phyloP scores from a whole-genome alignment of 192 early-diverging fungal genomes.

The Dissophora ornata region DNA sequence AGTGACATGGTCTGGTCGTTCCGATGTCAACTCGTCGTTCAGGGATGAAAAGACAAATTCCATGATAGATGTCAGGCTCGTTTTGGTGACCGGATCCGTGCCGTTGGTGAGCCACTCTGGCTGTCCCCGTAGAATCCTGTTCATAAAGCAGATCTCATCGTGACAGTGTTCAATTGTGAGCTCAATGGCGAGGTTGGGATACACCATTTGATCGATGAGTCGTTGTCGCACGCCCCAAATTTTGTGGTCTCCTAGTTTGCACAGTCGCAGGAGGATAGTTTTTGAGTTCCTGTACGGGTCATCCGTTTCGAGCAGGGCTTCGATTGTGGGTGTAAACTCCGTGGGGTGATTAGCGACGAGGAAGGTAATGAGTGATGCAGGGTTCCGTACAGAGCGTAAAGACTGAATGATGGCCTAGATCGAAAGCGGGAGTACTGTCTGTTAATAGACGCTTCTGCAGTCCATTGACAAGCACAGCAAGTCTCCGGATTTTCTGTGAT shows the following conservation, averaged over 20 bases:
- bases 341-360: conserved; percentile 37
- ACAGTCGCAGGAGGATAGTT: conserved; percentile 29
- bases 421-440: neutral
- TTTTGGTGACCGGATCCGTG: conserved; percentile 30
- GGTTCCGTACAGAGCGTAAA: conserved; percentile 17
- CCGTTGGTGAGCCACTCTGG: conserved; percentile 44
- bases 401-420: conserved; percentile 17
- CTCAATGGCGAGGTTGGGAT: conserved; percentile 44
- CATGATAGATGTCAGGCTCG: conserved; percentile 41
- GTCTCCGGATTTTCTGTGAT: no score
- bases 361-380: conserved; percentile 20
- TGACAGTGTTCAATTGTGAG: conserved; percentile 52
- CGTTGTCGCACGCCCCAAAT: conserved; percentile 42
- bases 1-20: conserved; percentile 20
- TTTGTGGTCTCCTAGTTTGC: conserved; percentile 41
- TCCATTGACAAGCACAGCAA: no score
- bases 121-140: conserved; percentile 42
- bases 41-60: conserved; percentile 50
- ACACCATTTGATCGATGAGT: conserved; percentile 26
- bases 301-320: conserved; percentile 11
- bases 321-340: conserved; percentile 25
- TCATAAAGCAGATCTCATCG: conserved; percentile 50
- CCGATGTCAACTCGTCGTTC: conserved; percentile 39
- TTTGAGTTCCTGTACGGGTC: conserved; percentile 14
- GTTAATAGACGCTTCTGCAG: neutral